Evolutionary conservation across 495 filamentous ascomycete species (phyloP), one percentile per base, ranked within the genome.

Genomic region (Xylaria grammica): DNA sequence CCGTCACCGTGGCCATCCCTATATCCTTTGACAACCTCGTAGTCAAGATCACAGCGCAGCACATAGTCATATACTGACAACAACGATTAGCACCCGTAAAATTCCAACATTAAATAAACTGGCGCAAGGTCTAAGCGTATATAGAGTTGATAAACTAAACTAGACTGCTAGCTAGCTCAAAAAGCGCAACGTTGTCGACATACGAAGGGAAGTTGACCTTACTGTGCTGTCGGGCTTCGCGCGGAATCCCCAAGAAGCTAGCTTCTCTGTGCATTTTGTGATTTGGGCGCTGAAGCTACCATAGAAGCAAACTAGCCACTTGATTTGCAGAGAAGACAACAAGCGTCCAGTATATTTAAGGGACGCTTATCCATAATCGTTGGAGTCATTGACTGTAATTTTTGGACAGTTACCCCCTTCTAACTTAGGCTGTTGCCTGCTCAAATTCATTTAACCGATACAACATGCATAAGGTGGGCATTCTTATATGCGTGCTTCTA

Each of bases 61-160:
- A 55, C 32, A 20, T 55, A 55, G 52, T 40, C 20, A 26, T 55
- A 55, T 36, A 55, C 52, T 55, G 26, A n/a, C 11, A n/a, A 19
- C 5, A 4, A 32, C 9, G 17, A 32, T 55, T 17, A 55, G 32
- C 26, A 26, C 1, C n/a, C n/a, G n/a, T n/a, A n/a, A n/a, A n/a
- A 34, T 40, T 30, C 22, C 11, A 3, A 55, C 19, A 2, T 20
- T 4, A 20, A 8, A 32, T 13, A 50, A 13, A 26, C 26, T 10
- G 2, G 20, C 5, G 9, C 46, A 24, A 49, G 19, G 48, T n/a
- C 26, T 50, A 15, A 50, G 17, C n/a, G 13, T 15, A n/a, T 30
- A 17, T 27, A 50, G 13, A 50, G 11, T 7, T 27, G 5, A 13
- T 11, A 11, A 13, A 13, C 10, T 3, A 50, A 50, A 17, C n/a